These are phyloP conservation scores for Pichia rugopelliculosa DNA, from an alignment of 805 yeast genomes.

Conservation along the genomic window DNA sequence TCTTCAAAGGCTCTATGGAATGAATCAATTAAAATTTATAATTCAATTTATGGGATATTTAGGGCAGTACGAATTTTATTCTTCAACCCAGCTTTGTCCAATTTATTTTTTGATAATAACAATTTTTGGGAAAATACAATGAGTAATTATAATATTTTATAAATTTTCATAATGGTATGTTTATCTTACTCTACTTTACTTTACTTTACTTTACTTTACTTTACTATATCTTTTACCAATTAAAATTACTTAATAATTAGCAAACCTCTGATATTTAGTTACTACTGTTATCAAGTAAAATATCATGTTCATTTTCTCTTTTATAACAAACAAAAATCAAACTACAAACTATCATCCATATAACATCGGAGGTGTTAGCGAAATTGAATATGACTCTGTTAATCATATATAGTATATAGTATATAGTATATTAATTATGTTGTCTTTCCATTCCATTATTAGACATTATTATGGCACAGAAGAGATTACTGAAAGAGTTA, in stretches of 20 bases:
- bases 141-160: neutral
- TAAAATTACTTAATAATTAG: neutral
- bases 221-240: neutral
- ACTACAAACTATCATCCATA: too few species aligned
- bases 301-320: too few species aligned
- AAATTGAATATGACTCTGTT: too few species aligned
- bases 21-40: neutral
- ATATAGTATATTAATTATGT: too few species aligned
- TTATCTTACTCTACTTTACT: neutral
- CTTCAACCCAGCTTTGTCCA: neutral
- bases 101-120: neutral
- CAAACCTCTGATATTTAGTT: too few species aligned
- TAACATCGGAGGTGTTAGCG: too few species aligned
- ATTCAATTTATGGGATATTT: neutral
- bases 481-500: slow-evolving; percentile 33
- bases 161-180: too few species aligned
- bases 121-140: neutral
- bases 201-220: neutral
- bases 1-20: slow-evolving; percentile 9
- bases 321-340: too few species aligned
- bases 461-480: slow-evolving; percentile 8
- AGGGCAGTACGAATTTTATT: neutral
- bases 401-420: too few species aligned
- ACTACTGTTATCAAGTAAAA: too few species aligned
- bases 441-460: too few species aligned